Percentiles rank a stretch among this genome's conserved stretches.
These are phyloP conservation scores for Metschnikowia cerradonensis DNA, from an alignment of 805 yeast species.

Conservation along the genomic window DNA sequence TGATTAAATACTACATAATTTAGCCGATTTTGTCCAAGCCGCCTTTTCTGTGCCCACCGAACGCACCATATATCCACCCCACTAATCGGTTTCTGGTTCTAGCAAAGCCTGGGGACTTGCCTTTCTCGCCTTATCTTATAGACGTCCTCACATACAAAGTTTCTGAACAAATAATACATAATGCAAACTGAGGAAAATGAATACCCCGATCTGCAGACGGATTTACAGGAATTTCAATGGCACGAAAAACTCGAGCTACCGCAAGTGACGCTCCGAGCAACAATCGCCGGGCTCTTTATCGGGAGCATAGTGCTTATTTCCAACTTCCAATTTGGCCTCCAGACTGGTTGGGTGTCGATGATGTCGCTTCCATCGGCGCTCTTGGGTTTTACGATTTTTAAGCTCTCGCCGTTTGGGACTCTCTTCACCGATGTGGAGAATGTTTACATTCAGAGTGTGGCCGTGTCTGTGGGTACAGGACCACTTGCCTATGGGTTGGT, in stretches of 20 bases:
- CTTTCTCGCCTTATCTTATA: neutral
- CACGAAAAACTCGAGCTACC: constrained; percentile 48
- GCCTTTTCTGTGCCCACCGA: neutral
- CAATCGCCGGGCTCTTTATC: constrained; percentile 71
- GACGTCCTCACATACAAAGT: neutral
- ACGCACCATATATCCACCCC: neutral
- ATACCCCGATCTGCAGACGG: neutral
- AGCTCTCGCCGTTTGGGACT: constrained; percentile 45
- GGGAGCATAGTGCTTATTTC: constrained; percentile 85
- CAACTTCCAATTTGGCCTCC: constrained; percentile 93
- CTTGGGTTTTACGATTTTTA: constrained; percentile 80
- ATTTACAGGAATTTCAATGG: constrained; percentile 10
- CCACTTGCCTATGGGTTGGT: constrained; percentile 93
- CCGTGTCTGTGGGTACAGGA: constrained; percentile 97
- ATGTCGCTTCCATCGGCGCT: constrained; percentile 95
- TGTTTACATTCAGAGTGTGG: constrained; percentile 85
- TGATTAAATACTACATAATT: too few species aligned
- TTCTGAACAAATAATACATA: neutral
- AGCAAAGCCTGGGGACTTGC: neutral
- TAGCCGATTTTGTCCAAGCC: too few species aligned
- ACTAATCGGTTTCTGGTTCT: neutral
- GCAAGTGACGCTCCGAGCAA: constrained; percentile 71
- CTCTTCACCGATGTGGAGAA: constrained; percentile 81
- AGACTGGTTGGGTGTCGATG: constrained; percentile 99
- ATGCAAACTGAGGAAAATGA: neutral